Base-by-base conservation (phyloP, 345 rosid genomes). In the Garcia nutans region DNA sequence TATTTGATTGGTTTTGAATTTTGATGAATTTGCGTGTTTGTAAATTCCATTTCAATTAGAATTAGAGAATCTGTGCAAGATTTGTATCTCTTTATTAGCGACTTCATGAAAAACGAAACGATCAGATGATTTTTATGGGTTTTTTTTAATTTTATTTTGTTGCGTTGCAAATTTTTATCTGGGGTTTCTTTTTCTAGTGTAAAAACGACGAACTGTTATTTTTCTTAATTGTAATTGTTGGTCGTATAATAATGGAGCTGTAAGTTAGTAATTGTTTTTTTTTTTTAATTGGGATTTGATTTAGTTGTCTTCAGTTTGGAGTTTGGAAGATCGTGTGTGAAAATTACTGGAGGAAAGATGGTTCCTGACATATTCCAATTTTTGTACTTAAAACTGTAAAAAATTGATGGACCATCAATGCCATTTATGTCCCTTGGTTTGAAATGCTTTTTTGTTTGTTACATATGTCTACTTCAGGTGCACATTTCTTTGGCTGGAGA, bases 401-500 rank as follows among this genome's bases (percentile, higher is more conserved):
- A 13, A 20, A 60, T 68, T 57, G 28, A 2, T 15, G 45, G 62
- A 10, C 9, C 41, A 59, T 62, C 28, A 58, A 24, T 6, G 47
- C 75, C 37, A 10, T 58, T 17, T 69, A 15, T 23, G 61, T 8
- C 12, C 22, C 22, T 73, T 80, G 49, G 45, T 41, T 72, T 65
- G 47, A 55, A 50, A 20, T 22, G 17, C 19, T 49, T 68, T 52
- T 37, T 1, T 62, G 15, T 12, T 19, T 28, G 1, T 28, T 28
- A 37, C 16, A 28, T 9, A 41, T 58, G 10, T 50, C 1, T 71
- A 8, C 60, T 83, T 78, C 79, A 86, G 93, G 92, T 88, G 74
- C 93, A 88, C 77, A 84, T 84, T 76, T 91, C 95, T 37, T 74
- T 91, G 76, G 99, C 99, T 44, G 98, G 98, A 79, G 93, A 92